These are phyloP conservation scores for Schoenoplectus triqueter DNA, from an alignment of 202 grass and related monocot species.

Conservation along the genomic window DNA sequence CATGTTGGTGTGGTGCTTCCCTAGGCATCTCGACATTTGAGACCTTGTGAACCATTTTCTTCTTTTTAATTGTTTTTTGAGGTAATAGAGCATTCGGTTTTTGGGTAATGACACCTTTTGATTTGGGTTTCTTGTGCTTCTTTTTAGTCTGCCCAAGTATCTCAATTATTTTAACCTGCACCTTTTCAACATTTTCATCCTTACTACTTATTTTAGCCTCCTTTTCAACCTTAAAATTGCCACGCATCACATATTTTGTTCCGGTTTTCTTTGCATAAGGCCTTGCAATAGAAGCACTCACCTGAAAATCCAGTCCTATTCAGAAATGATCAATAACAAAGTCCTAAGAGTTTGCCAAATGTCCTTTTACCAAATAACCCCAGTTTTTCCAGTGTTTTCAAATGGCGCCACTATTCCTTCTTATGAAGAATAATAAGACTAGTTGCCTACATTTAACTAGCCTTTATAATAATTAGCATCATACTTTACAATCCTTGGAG, in stretches of 20 bases:
- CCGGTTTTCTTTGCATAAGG: conserved; percentile 40
- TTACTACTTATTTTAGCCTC: conserved; percentile 40
- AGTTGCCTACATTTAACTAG: not conserved
- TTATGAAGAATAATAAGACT: not conserved
- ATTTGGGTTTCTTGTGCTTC: conserved; percentile 22
- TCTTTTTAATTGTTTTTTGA: conserved; percentile 35
- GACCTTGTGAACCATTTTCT: not conserved
- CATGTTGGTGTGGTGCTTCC: conserved; percentile 6
- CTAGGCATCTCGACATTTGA: not conserved
- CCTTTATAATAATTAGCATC: not conserved
- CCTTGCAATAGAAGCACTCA: conserved; percentile 67
- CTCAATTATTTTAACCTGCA: conserved; percentile 38
- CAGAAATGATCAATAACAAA: not conserved
- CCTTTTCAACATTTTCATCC: conserved; percentile 28
- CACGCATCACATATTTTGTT: conserved; percentile 46
- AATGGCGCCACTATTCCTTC: not conserved
- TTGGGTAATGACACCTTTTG: not conserved
- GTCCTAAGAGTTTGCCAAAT: not conserved
- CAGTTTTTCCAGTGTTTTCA: not conserved
- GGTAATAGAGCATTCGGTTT: conserved; percentile 22
- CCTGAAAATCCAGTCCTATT: conserved; percentile 42
- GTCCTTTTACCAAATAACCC: not conserved
- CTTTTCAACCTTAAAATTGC: conserved; percentile 48
- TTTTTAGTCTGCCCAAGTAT: conserved; percentile 25
- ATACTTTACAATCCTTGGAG: not conserved